Evolutionary conservation across 2,329 filamentous ascomycete species (phyloP).

Genomic region (Neospermospora avenae): DNA sequence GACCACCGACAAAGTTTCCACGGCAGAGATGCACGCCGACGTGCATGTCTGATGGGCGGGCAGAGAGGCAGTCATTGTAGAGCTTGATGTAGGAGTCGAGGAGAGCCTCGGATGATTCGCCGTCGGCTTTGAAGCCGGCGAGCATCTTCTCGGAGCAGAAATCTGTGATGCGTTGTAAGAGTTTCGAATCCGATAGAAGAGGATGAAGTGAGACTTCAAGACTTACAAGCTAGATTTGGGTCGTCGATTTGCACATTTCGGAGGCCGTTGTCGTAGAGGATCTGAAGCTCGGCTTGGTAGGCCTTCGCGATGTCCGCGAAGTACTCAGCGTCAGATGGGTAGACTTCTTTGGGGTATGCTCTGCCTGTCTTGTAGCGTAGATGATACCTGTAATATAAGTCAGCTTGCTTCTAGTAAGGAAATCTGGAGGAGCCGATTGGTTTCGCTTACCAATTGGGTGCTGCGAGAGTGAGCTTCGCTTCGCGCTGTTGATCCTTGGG

Average conservation of each 20-base stretch:
- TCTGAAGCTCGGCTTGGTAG: constrained; percentile 49
- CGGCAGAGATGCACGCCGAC: constrained; percentile 74
- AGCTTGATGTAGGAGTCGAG: constrained; percentile 73
- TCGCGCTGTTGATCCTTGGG: constrained; percentile 59
- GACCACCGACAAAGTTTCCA: constrained; percentile 63
- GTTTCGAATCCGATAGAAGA: background rate
- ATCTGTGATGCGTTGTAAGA: constrained; percentile 42
- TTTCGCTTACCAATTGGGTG: constrained; percentile 52
- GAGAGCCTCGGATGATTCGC: constrained; percentile 66
- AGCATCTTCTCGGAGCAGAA: constrained; percentile 74
- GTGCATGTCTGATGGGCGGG: constrained; percentile 66
- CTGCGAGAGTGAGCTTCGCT: constrained; percentile 65
- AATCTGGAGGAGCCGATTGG: too few species aligned
- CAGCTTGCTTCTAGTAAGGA: too few species aligned
- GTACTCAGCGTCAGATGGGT: constrained; percentile 49
- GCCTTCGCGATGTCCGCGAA: constrained; percentile 52
- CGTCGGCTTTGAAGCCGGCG: constrained; percentile 64
- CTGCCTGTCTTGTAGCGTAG: constrained; percentile 54
- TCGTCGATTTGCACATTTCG: constrained; percentile 55
- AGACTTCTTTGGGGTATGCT: constrained; percentile 49
- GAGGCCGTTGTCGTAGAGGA: constrained; percentile 50
- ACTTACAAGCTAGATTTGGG: constrained; percentile 59
- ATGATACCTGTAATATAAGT: constrained; percentile 48
- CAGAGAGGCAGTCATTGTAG: constrained; percentile 69
- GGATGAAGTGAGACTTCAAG: constrained; percentile 10